Evolutionary conservation across 495 filamentous ascomycete genomes (phyloP).

Genomic region (Penicillium salamii): DNA sequence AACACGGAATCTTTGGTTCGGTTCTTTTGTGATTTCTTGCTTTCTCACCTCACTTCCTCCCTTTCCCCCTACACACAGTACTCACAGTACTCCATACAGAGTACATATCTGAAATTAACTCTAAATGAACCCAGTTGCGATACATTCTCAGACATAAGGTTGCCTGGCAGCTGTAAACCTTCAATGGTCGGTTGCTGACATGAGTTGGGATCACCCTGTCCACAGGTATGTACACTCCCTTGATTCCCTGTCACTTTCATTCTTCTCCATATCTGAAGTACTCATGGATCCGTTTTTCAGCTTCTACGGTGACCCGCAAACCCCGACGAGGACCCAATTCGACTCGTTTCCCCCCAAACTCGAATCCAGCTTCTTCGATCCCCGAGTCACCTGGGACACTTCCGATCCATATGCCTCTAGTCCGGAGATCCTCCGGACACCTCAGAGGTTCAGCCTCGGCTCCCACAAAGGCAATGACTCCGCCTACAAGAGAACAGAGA

Average conservation of each 20-base stretch:
- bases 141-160: slow-evolving; percentile 32
- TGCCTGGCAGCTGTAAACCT: slow-evolving; percentile 37
- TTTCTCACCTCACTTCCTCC: slow-evolving; percentile 4
- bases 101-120: not conserved
- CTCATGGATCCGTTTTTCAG: slow-evolving; percentile 49
- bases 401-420: slow-evolving; percentile 54
- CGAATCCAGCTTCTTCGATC: slow-evolving; percentile 51
- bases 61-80: not conserved
- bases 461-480: slow-evolving; percentile 35
- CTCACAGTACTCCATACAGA: no score
- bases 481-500: slow-evolving; percentile 51
- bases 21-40: not conserved
- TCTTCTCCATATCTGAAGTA: slow-evolving; percentile 3
- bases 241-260: not conserved
- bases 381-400: slow-evolving; percentile 51
- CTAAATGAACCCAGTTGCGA: not conserved
- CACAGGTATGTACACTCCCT: slow-evolving; percentile 59
- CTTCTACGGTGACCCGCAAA: slow-evolving; percentile 79
- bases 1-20: slow-evolving; percentile 20
- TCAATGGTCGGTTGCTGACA: slow-evolving; percentile 52
- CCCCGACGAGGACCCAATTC: slow-evolving; percentile 67
- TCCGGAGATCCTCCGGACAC: slow-evolving; percentile 51
- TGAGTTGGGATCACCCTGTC: slow-evolving; percentile 73
- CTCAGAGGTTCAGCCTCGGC: slow-evolving; percentile 40
- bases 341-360: slow-evolving; percentile 66